Evolutionary conservation across 768 basidiomycete species (phyloP).

Genomic region (Serendipita sp.): DNA sequence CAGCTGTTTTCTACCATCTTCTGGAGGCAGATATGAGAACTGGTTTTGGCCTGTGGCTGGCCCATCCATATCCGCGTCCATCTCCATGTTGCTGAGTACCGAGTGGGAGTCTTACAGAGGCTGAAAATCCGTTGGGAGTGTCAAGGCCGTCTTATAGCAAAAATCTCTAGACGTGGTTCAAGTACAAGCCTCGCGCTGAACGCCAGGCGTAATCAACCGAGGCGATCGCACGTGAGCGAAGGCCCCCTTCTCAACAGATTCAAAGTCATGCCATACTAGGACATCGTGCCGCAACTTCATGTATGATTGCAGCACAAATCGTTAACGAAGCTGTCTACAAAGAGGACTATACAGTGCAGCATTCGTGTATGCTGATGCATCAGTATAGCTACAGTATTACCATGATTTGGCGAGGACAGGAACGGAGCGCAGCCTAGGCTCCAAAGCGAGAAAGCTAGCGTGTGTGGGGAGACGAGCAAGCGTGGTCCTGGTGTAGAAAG

Average conservation of each 20-base stretch:
- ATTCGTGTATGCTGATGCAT: neutral
- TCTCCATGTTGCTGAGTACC: neutral
- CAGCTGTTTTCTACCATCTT: slow-evolving; percentile 10
- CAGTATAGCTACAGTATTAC: neutral
- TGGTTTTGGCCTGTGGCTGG: slow-evolving; percentile 1
- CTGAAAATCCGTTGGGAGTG: neutral
- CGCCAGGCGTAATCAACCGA: slow-evolving; percentile 1
- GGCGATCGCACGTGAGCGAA: neutral
- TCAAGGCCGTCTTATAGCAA: neutral
- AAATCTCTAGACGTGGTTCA: neutral
- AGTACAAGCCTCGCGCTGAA: slow-evolving; percentile 1
- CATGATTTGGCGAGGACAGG: neutral
- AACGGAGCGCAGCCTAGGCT: neutral
- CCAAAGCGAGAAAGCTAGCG: neutral
- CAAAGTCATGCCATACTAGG: neutral
- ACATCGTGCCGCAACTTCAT: neutral
- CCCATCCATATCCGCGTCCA: slow-evolving; percentile 6
- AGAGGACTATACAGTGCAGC: neutral
- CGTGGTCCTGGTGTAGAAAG: neutral
- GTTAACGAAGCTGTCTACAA: neutral
- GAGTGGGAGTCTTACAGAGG: neutral
- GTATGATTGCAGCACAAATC: neutral
- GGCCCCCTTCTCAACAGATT: neutral
- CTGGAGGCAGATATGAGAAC: slow-evolving; percentile 7
- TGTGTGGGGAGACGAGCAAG: neutral